A percentile compares a stretch with the other conserved stretches of the same genome.
Evolutionary conservation across 352 stramenopile species (phyloP).

Genomic region (Phytophthora hybrid): DNA sequence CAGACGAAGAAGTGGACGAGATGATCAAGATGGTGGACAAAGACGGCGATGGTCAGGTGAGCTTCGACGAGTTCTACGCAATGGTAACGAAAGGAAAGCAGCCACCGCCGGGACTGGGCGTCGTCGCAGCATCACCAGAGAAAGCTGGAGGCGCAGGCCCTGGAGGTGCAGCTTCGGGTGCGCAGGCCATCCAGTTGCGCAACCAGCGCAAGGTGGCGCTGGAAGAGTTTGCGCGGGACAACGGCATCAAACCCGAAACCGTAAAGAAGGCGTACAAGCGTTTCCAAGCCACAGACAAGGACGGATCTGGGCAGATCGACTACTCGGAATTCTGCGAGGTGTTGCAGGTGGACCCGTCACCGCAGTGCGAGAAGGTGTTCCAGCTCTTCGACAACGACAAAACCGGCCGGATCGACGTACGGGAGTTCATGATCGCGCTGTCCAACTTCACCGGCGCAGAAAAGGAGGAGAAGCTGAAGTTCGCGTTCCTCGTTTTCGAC

Average conservation of each 20-base stretch:
- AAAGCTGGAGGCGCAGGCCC: constrained; percentile 40
- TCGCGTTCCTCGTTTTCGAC: constrained; percentile 96
- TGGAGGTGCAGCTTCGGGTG: constrained; percentile 45
- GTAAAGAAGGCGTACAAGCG: constrained; percentile 98
- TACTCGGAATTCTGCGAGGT: constrained; percentile 98
- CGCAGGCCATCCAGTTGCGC: constrained; percentile 91
- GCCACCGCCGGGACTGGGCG: constrained; percentile 86
- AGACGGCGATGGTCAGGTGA: constrained; percentile 95
- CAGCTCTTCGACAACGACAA: constrained; percentile 95
- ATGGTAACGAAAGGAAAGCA: constrained; percentile 96
- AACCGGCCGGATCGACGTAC: constrained; percentile 92
- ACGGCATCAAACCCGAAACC: constrained; percentile 96
- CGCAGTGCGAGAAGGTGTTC: constrained; percentile 94
- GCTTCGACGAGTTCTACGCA: constrained; percentile 95
- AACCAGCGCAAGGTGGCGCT: constrained; percentile 92
- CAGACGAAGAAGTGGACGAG: constrained; percentile 96
- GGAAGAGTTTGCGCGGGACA: constrained; percentile 95
- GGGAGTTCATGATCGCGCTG: constrained; percentile 95
- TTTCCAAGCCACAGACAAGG: constrained; percentile 95
- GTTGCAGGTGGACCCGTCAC: constrained; percentile 93
- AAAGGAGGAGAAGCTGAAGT: constrained; percentile 98
- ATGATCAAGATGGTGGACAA: constrained; percentile 98
- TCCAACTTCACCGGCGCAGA: constrained; percentile 94
- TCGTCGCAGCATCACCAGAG: constrained; percentile 41
- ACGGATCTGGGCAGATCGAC: constrained; percentile 95